Evolutionary conservation across 2,329 filamentous ascomycete species (phyloP).

Genomic region (Diaporthe vexans): DNA sequence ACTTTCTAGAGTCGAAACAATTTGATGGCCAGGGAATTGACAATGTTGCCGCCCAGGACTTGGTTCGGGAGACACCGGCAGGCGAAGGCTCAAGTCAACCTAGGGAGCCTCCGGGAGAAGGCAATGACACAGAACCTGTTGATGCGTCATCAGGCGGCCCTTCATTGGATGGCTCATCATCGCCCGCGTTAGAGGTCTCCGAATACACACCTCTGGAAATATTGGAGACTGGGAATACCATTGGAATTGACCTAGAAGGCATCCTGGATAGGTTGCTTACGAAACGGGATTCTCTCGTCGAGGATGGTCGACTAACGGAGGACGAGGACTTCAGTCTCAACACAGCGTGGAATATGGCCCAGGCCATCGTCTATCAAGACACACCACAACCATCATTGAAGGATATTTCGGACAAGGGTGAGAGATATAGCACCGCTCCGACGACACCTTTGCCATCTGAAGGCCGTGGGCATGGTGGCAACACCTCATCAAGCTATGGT

Average conservation of each 20-base stretch:
- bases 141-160: too few species aligned
- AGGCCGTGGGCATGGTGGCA: neutral
- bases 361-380: slow-evolving; percentile 9
- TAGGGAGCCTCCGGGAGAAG: neutral
- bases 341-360: neutral
- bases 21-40: neutral
- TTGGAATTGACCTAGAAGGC: neutral
- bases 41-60: neutral
- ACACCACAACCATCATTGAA: neutral
- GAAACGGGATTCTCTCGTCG: neutral
- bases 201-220: neutral
- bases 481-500: neutral
- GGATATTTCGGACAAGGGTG: neutral
- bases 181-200: neutral
- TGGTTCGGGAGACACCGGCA: neutral
- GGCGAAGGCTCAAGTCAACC: neutral
- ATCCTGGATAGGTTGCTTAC: neutral
- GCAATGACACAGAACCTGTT: too few species aligned
- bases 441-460: neutral
- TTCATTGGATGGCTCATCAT: neutral
- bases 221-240: neutral
- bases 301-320: neutral
- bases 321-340: neutral
- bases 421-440: neutral
- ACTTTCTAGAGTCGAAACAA: neutral